These are phyloP conservation scores for Saturnispora hagleri DNA, from an alignment of 805 yeast species.

Conservation along the genomic window DNA sequence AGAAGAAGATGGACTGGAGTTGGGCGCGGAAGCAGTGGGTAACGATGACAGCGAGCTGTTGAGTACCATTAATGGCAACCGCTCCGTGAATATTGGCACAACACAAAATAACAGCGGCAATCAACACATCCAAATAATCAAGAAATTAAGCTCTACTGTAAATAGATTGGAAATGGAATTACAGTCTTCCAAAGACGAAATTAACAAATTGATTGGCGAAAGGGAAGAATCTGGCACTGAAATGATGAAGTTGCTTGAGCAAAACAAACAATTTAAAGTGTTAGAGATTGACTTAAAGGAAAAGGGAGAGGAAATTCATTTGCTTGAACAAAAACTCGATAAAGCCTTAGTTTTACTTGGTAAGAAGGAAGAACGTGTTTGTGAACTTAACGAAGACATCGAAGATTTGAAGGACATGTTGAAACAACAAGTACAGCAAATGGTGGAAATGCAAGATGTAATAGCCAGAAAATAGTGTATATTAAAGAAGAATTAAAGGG, in stretches of 20 bases:
- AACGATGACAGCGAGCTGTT: slow-evolving; percentile 8
- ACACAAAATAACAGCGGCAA: slow-evolving; percentile 10
- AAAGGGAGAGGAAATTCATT: slow-evolving; percentile 14
- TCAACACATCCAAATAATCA: slow-evolving; percentile 50
- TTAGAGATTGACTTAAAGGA: slow-evolving; percentile 23
- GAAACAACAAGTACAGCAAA: slow-evolving; percentile 76
- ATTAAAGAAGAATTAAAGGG: background rate
- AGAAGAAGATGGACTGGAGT: slow-evolving; percentile 10
- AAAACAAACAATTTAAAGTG: slow-evolving; percentile 36
- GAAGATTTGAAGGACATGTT: slow-evolving; percentile 80
- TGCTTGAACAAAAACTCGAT: slow-evolving; percentile 20
- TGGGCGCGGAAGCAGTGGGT: slow-evolving; percentile 10
- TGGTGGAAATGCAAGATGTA: slow-evolving; percentile 53
- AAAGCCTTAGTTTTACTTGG: slow-evolving; percentile 67
- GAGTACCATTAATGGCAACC: slow-evolving; percentile 9
- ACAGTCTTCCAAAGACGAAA: slow-evolving; percentile 53
- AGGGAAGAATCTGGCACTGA: slow-evolving; percentile 64
- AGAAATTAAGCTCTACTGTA: slow-evolving; percentile 67
- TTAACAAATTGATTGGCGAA: slow-evolving; percentile 41
- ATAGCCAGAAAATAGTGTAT: slow-evolving; percentile 6
- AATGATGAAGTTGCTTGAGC: slow-evolving; percentile 48
- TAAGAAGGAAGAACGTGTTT: slow-evolving; percentile 78
- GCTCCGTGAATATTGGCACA: background rate
- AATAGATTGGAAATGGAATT: slow-evolving; percentile 77
- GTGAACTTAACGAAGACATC: slow-evolving; percentile 82